phyloP scores from a whole-genome alignment of 306 rosid species.

The Castanea sativa region DNA sequence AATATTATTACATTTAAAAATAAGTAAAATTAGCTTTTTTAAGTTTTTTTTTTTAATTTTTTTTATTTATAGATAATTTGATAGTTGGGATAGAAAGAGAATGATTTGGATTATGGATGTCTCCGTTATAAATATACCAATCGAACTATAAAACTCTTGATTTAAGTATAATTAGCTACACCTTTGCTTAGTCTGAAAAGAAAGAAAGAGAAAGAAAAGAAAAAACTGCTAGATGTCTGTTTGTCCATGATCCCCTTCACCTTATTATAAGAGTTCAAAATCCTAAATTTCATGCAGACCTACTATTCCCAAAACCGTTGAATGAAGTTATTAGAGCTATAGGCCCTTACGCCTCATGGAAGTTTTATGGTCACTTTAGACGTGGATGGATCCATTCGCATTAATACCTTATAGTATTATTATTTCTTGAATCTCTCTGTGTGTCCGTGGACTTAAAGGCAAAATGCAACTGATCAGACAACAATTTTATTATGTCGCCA shows the following conservation, averaged over 20 bases:
- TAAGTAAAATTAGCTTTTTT: too few species aligned
- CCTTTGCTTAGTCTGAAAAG: not conserved
- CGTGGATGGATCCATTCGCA: slow-evolving; percentile 15
- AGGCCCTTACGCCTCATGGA: slow-evolving; percentile 1
- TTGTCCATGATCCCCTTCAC: slow-evolving; percentile 6
- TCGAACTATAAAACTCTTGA: too few species aligned
- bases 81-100: too few species aligned
- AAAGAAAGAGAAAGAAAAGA: not conserved
- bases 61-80: too few species aligned
- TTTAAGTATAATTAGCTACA: too few species aligned
- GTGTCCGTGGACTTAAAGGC: not conserved
- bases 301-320: slow-evolving; percentile 32
- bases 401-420: not conserved
- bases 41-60: too few species aligned
- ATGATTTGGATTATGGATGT: too few species aligned
- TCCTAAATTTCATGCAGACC: slow-evolving; percentile 33
- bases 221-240: not conserved
- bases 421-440: not conserved
- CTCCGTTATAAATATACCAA: too few species aligned
- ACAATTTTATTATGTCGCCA: not conserved
- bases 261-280: not conserved
- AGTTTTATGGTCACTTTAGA: slow-evolving; percentile 19
- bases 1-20: too few species aligned
- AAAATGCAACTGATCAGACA: not conserved
- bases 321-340: slow-evolving; percentile 14